Percentiles rank a stretch among this genome's conserved stretches.
phyloP scores from a whole-genome alignment of 495 filamentous ascomycete genomes.

The Niebla homalea region DNA sequence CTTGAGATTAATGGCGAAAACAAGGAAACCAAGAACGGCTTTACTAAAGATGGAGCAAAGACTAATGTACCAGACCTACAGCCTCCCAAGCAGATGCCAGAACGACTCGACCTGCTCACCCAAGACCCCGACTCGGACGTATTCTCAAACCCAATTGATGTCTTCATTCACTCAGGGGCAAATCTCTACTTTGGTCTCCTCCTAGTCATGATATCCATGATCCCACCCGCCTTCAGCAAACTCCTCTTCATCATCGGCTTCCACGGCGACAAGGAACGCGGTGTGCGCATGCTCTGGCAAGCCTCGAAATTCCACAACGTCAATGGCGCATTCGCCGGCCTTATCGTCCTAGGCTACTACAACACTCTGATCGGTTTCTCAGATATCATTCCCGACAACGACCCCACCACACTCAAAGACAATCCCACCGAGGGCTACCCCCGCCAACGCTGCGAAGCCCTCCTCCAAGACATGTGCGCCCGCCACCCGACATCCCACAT shows the following conservation, averaged over 20 bases:
- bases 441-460: slow-evolving; percentile 47
- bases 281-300: slow-evolving; percentile 81
- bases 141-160: slow-evolving; percentile 59
- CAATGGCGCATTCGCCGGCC: slow-evolving; percentile 77
- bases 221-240: slow-evolving; percentile 76
- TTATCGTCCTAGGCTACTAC: slow-evolving; percentile 74
- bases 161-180: slow-evolving; percentile 76
- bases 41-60: slow-evolving; percentile 15
- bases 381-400: slow-evolving; percentile 62
- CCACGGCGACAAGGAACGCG: slow-evolving; percentile 74
- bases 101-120: slow-evolving; percentile 23
- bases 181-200: slow-evolving; percentile 84
- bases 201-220: slow-evolving; percentile 71
- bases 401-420: slow-evolving; percentile 36
- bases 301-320: slow-evolving; percentile 76
- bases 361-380: slow-evolving; percentile 74
- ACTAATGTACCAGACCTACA: slow-evolving; percentile 3
- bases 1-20: slow-evolving; percentile 19
- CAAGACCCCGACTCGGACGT: slow-evolving; percentile 40
- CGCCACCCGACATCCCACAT: slow-evolving; percentile 73
- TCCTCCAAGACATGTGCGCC: slow-evolving; percentile 58
- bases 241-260: slow-evolving; percentile 85
- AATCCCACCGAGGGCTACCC: slow-evolving; percentile 55
- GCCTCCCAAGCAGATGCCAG: slow-evolving; percentile 14
- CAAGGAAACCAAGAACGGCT: slow-evolving; percentile 21